Percentiles rank a stretch among this genome's conserved stretches.
phyloP scores from a whole-genome alignment of 1,284 basidiomycete species.

The Athelia psychrophila region DNA sequence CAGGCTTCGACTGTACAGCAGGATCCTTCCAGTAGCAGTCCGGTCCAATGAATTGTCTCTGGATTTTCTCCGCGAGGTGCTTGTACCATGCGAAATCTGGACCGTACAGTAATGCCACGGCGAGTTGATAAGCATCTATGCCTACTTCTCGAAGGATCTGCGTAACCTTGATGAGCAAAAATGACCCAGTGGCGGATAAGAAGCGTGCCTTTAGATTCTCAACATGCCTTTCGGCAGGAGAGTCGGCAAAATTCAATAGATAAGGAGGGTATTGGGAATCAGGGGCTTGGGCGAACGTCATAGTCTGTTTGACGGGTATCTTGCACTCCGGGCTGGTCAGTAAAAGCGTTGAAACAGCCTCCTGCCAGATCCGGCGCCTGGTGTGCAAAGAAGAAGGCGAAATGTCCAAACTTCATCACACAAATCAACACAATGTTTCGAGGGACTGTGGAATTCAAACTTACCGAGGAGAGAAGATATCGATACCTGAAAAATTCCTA shows the following conservation, averaged over 20 bases:
- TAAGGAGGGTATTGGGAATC: constrained; percentile 70
- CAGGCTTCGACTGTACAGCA: constrained; percentile 22
- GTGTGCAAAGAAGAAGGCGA: constrained; percentile 61
- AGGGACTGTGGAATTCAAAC: constrained; percentile 3
- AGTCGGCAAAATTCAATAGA: constrained; percentile 64
- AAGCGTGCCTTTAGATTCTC: constrained; percentile 74
- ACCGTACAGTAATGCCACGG: constrained; percentile 43
- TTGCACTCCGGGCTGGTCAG: constrained; percentile 58
- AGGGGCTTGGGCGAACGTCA: constrained; percentile 58
- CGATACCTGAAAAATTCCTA: constrained; percentile 48
- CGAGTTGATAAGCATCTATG: constrained; percentile 47
- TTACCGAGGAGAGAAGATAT: constrained; percentile 75
- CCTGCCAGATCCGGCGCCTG: constrained; percentile 80
- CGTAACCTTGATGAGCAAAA: constrained; percentile 11
- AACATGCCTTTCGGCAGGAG: constrained; percentile 71
- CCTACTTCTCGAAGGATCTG: constrained; percentile 73
- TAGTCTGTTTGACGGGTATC: constrained; percentile 59
- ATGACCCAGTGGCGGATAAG: constrained; percentile 1
- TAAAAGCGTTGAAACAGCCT: constrained; percentile 68
- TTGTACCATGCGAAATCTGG: constrained; percentile 45
- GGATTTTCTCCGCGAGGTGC: constrained; percentile 49
- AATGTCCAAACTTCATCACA: constrained; percentile 43
- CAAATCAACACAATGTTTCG: constrained; percentile 27
- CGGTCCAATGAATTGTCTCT: constrained; percentile 57
- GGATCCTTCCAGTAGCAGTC: constrained; percentile 65